Base-by-base conservation (phyloP, 208 protist species). In the Acanthamoeba castellanii region DNA sequence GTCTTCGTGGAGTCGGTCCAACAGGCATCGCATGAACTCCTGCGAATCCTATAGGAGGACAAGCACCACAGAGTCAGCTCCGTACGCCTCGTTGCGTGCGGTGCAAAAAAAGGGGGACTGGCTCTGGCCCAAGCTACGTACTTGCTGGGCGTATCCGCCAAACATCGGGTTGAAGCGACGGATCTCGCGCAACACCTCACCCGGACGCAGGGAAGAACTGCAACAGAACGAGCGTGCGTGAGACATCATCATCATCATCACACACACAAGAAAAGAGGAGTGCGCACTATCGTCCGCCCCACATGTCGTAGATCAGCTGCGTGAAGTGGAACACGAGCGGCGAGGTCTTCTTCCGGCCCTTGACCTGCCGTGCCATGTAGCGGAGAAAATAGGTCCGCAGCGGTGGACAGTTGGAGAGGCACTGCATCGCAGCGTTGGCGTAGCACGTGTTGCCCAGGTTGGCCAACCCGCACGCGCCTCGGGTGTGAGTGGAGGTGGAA, bases 381-480 rank as follows among this genome's bases (percentile, higher is more conserved):
- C 68, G 57, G 7, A 96, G 45, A 55, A 99, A 96, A 61, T 96
- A 96, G 16, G 95, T 96, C 0, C 97, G 97, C 30, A 99, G 97
- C n/a, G 74, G 84, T 16, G 93, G 93, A 66, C 98, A 98, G 95
- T 99, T 99, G 37, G 95, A 95, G 27, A 99, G 97, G 42, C 99
- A 97, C 96, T 99, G 99, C 70, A 99, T 95, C 34, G 98, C 98
- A 0, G 98, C 96, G 96, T 99, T 99, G 96, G 99, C 99, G 97
- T 99, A 99, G 95, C 99, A 99, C 27, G 99, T 99, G 95, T 99
- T 99, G 57, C 99, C 98, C 7, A 99, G 92, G 93, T 99, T 99
- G 59, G 94, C 20, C 14, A 99, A 93, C 1, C 98, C 98, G 78
- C 70, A 89, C 9, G 87, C 52, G 52, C 96, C 96, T 61, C 55